Percentiles rank a stretch among this genome's conserved stretches.
Conservation (phyloP, 371 early-diverging fungal species). For the Haplosporangium sp. region DNA sequence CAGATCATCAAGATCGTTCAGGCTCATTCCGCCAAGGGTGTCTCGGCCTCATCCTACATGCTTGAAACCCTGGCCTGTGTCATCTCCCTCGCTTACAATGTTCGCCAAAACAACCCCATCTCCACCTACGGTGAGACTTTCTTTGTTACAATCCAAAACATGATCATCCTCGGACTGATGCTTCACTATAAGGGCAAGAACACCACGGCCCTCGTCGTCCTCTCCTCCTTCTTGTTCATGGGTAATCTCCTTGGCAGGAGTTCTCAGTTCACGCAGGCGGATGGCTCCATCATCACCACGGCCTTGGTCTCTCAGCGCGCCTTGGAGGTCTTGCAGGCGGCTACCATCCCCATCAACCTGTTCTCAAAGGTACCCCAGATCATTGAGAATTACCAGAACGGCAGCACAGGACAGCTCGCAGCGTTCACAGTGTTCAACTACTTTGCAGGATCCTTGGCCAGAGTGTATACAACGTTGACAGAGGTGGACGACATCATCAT, state of each 20-base stretch:
- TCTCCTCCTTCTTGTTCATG: slow-evolving; percentile 43
- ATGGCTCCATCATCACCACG: slow-evolving; percentile 52
- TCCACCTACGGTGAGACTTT: slow-evolving; percentile 93
- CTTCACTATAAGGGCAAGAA: slow-evolving; percentile 64
- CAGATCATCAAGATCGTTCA: slow-evolving; percentile 91
- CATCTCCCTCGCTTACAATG: slow-evolving; percentile 88
- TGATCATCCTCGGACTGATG: slow-evolving; percentile 81
- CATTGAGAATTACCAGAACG: slow-evolving; percentile 74
- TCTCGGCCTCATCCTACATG: slow-evolving; percentile 81
- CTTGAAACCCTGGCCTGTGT: slow-evolving; percentile 86
- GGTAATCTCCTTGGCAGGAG: slow-evolving; percentile 43
- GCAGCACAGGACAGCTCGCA: slow-evolving; percentile 91
- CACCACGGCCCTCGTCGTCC: slow-evolving; percentile 42
- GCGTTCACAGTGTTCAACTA: slow-evolving; percentile 88
- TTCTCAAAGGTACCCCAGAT: slow-evolving; percentile 92
- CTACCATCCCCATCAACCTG: slow-evolving; percentile 84
- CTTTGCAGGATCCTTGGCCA: slow-evolving; percentile 85
- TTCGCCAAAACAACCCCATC: slow-evolving; percentile 84
- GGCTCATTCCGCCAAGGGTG: slow-evolving; percentile 80
- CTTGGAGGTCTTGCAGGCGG: slow-evolving; percentile 75
- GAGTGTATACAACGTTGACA: slow-evolving; percentile 91
- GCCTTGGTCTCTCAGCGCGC: slow-evolving; percentile 60
- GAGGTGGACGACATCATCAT: slow-evolving; percentile 87
- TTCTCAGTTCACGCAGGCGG: slow-evolving; percentile 8
- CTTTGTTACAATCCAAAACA: slow-evolving; percentile 84